These are phyloP conservation scores for Kurtzmaniella quercitrusa DNA, from an alignment of 1,139 yeast species.

Conservation along the genomic window DNA sequence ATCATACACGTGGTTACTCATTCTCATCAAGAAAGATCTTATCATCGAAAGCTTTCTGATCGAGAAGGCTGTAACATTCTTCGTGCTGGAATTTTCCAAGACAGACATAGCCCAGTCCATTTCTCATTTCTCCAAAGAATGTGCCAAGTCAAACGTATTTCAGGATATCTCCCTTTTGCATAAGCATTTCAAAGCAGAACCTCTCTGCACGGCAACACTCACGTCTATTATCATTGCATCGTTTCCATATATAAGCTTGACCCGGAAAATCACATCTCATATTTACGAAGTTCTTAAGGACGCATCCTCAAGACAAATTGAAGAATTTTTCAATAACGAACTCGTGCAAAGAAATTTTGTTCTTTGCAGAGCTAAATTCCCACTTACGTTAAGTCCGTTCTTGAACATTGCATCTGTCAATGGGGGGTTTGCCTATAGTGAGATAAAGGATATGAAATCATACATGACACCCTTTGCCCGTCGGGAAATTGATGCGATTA, in stretches of 20 bases:
- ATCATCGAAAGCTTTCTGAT: slow-evolving; percentile 38
- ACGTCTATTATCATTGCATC: slow-evolving; percentile 57
- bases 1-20: slow-evolving; percentile 68
- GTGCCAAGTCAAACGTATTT: slow-evolving; percentile 47
- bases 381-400: slow-evolving; percentile 62
- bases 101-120: slow-evolving; percentile 17
- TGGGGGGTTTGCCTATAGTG: slow-evolving; percentile 63
- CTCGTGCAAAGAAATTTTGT: slow-evolving; percentile 54
- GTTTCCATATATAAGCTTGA: slow-evolving; percentile 60
- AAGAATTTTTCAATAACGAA: slow-evolving; percentile 53
- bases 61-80: slow-evolving; percentile 2
- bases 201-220: slow-evolving; percentile 53
- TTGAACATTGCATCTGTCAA: slow-evolving; percentile 59
- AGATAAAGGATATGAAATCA: slow-evolving; percentile 55
- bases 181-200: slow-evolving; percentile 45
- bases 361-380: slow-evolving; percentile 69
- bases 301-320: slow-evolving; percentile 55
- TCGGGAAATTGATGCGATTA: slow-evolving; percentile 32
- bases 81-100: slow-evolving; percentile 9
- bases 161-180: slow-evolving; percentile 40
- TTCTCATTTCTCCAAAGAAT: slow-evolving; percentile 37
- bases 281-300: slow-evolving; percentile 47
- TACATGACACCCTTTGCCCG: slow-evolving; percentile 48
- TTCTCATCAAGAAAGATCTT: slow-evolving; percentile 53
- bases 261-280: slow-evolving; percentile 49